phyloP scores from a whole-genome alignment of 371 early-diverging fungal species.

The Saksenaea vasiformis region DNA sequence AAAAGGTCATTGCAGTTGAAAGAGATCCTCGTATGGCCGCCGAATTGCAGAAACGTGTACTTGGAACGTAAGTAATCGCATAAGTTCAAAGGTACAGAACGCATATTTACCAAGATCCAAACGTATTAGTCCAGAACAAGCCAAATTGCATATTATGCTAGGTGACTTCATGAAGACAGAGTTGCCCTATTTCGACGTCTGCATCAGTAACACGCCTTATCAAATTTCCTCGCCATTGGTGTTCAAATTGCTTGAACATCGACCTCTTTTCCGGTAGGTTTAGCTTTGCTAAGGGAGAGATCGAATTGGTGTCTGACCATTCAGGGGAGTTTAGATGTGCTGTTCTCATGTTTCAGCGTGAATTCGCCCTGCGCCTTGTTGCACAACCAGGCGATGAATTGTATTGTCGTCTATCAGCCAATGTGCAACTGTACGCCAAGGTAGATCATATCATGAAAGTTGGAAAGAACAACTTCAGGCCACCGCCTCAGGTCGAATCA shows the following conservation, averaged over 20 bases:
- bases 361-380: slow-evolving; percentile 98
- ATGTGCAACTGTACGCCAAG: slow-evolving; percentile 96
- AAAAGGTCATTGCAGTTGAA: slow-evolving; percentile 96
- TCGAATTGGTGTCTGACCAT: neutral
- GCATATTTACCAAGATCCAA: neutral
- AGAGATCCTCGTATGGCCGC: slow-evolving; percentile 98
- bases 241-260: slow-evolving; percentile 96
- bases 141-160: slow-evolving; percentile 93
- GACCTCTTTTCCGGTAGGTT: slow-evolving; percentile 81
- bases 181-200: slow-evolving; percentile 98
- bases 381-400: slow-evolving; percentile 94
- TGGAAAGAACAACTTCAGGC: slow-evolving; percentile 98
- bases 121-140: slow-evolving; percentile 66
- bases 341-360: slow-evolving; percentile 99
- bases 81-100: neutral
- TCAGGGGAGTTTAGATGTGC: slow-evolving; percentile 63
- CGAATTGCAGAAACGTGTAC: slow-evolving; percentile 97
- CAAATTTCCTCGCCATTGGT: slow-evolving; percentile 97
- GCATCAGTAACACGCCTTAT: slow-evolving; percentile 99
- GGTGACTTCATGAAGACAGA: slow-evolving; percentile 98
- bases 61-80: slow-evolving; percentile 75
- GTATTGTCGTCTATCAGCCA: slow-evolving; percentile 96
- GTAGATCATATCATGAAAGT: slow-evolving; percentile 98
- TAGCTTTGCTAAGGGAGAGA: neutral
- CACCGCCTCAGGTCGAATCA: slow-evolving; percentile 99